Evolutionary conservation across 2,329 filamentous ascomycete species (phyloP), one percentile per base, ranked within the genome.

Genomic region (Colletotrichum melonis): DNA sequence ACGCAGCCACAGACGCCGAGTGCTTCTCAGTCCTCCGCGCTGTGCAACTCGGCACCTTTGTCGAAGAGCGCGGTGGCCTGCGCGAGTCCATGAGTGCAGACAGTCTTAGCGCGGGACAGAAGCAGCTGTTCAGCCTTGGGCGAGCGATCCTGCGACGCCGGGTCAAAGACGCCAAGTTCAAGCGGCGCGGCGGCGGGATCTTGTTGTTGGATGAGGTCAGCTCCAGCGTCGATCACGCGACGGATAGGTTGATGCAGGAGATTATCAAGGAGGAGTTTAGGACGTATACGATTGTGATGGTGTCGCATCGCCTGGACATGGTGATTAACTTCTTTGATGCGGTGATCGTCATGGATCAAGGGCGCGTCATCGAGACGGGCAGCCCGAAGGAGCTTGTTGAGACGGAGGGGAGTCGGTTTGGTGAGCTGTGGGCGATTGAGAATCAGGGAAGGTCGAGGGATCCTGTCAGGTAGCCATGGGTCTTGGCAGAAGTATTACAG

Each of bases 121-220:
- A 85, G 62, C 90, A 92, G 77, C 83, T 92, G 1, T 90, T 92
- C 77, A 90, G 87, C 76, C 82, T 92, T 9, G 90, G 88, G 1
- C 80, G 89, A 5, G 90, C 88, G 0, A 82, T 91, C 38, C 79
- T 92, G 19, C 80, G 85, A 1, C 73, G 77, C 1, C 60, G 76
- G 22, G 81, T 84, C 2, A 85, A 88, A 74, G 69, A 65, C 6
- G 63, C 63, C 9, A 52, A 30, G 52, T 73, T 19, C 32, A 70
- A 74, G 52, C 42, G 32, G 35, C 64, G 72, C 35, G 58, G 69
- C 9, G 78, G 78, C n/a, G 80, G 79, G 0, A 69, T 86, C 0
- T 62, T 86, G 14, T 59, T 87, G 2, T 78, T 87, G 2, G 85
- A 87, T 22, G 85, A 87, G 75, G 81, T 86, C 3, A 85, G 82